Evolutionary conservation across 1,284 basidiomycete species (phyloP), one percentile per base, ranked within the genome.

Genomic region (Leccinum subrobustum): DNA sequence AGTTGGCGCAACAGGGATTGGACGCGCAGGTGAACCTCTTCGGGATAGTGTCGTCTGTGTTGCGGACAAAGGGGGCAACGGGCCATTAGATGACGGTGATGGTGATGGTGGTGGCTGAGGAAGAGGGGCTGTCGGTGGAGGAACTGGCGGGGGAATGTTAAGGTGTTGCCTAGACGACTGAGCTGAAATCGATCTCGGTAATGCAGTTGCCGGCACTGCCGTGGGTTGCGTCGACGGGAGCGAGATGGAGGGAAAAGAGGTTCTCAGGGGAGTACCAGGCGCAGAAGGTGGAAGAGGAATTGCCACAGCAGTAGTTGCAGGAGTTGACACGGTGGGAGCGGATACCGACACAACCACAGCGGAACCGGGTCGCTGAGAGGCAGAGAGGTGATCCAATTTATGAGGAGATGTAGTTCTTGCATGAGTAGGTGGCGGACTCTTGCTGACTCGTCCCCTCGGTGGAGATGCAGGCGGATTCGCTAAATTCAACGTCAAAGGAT

Each of bases 101-200:
- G 65, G 67, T 4, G 66, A 65, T 8, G 68, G 60, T 25, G 70
- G 70, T 8, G 54, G 70, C n/a, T 65, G 73, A 50, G 71, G 71
- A 25, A 75, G 68, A 54, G 71, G 71, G 12, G 64, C 62, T 29
- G 66, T 72, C 6, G 71, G 71, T 4, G 71, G 71, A n/a, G 71
- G 71, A n/a, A 66, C 63, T 9, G 69, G 72, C 0, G 73, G 71
- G 47, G 69, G 71, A 12, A 74, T 70, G 12, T 31, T 33, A 25
- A 74, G 62, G 56, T 75, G 71, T 18, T 73, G 66, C 39, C 73
- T 71, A 25, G 70, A 68, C 52, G 71, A 58, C 20, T 56, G 8
- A 29, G 51, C 2, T 27, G 57, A 4, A 18, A 63, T 56, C 14
- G 63, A 51, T 47, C 60, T 72, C 12, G 56, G 50, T 20, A 58